Evolutionary conservation across 208 protist species (phyloP).

Genomic region (Acanthamoeba triangularis): DNA sequence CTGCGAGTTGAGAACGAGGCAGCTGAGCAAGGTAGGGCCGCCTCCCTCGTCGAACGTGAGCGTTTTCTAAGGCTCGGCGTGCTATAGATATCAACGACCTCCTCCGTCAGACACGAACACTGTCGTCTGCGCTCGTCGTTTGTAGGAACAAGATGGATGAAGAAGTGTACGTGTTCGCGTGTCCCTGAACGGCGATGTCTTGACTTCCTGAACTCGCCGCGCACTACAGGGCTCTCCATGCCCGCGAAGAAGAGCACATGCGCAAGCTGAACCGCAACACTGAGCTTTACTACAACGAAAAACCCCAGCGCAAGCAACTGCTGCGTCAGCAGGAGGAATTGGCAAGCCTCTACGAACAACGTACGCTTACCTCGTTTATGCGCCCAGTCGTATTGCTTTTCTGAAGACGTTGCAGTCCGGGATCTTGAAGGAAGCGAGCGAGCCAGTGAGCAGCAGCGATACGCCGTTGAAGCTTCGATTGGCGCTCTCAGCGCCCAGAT

Average conservation of each 20-base stretch:
- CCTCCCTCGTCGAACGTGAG: too few relatives aligned
- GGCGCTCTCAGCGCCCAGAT: background rate
- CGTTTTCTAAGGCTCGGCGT: background rate
- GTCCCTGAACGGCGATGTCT: background rate
- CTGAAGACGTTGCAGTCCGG: background rate
- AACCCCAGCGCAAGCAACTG: background rate
- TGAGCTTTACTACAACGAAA: background rate
- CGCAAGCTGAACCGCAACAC: background rate
- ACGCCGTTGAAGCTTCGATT: background rate
- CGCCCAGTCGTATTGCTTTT: background rate
- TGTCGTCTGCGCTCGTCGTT: background rate
- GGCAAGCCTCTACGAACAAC: background rate
- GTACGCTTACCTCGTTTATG: background rate
- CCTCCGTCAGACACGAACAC: background rate
- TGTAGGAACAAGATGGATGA: background rate
- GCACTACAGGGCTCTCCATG: background rate
- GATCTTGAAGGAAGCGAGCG: background rate
- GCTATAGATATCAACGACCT: background rate
- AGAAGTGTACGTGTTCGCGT: background rate
- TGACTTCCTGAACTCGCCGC: background rate
- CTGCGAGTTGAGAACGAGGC: background rate
- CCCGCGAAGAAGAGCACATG: conserved; percentile 12
- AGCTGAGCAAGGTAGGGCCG: background rate
- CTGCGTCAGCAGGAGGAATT: background rate
- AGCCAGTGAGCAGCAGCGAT: background rate